phyloP scores from a whole-genome alignment of 1,284 basidiomycete species.

The Ganoderma leucocontextum region DNA sequence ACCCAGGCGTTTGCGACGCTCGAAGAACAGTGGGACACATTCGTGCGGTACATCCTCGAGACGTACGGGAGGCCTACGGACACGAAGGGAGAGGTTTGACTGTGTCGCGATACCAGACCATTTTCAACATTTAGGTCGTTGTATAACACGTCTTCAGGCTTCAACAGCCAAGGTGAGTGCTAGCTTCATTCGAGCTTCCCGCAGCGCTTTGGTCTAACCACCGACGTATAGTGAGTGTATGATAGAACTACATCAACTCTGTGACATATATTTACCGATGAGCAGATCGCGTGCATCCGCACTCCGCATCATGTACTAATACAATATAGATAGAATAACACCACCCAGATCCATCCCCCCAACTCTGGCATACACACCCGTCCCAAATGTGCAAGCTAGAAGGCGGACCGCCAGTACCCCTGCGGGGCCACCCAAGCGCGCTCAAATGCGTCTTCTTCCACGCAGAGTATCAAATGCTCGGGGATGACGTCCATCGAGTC shows the following conservation, averaged over 20 bases:
- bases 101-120: not conserved
- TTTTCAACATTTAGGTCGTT: not conserved
- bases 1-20: slow-evolving; percentile 51
- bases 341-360: not conserved
- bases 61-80: not conserved
- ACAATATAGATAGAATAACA: not conserved
- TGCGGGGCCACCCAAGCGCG: slow-evolving; percentile 1
- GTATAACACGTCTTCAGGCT: not conserved
- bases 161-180: not conserved
- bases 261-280: not conserved
- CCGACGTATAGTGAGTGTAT: not conserved
- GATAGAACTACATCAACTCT: not conserved
- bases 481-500: not conserved
- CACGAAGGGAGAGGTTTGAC: not conserved
- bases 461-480: not conserved
- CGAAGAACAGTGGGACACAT: slow-evolving; percentile 62
- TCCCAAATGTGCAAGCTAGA: not conserved
- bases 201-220: not conserved
- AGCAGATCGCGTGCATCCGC: not conserved
- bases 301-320: not conserved
- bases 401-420: not conserved
- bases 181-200: not conserved
- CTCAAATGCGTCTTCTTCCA: not conserved
- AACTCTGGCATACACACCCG: not conserved
- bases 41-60: slow-evolving; percentile 47